Evolutionary conservation across 805 yeast species (phyloP), one percentile per base, ranked within the genome.

Genomic region (Cyberlindnera maclurae): DNA sequence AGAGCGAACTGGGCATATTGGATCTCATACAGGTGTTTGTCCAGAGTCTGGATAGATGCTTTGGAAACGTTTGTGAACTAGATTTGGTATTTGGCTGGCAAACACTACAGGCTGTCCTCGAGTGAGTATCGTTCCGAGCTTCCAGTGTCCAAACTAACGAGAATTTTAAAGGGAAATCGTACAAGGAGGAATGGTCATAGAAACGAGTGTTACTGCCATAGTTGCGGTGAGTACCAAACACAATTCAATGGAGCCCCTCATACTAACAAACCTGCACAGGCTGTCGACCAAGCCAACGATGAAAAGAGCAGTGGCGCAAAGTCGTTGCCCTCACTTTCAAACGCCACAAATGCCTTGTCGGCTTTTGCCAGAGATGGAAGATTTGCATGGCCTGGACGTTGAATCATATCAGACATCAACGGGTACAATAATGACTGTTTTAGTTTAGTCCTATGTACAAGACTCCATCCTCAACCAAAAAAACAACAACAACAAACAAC

Each of bases 21-120:
- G 98, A 93, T 59, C 64, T 93, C 55, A 90, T 93, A 41, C 98
- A 93, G 59, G 97, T 93, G 31, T 90, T 93, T 68, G 98, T 93
- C 3, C 97, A 93, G 59, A 83, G 95, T 38, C 70, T 93, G 47
- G 96, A 93, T 58, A 77, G 82, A 42, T 93, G 98, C 60, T 93
- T 93, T 62, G 80, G 79, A 44, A 89, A 88, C 54, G 98, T 93
- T 6, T 89, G 96, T 59, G 98, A 93, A 57, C 69, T 93, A 50
- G 98, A 93, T 62, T 69, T 93, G 45, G 96, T 93, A n/a, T 90
- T 89, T 64, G 97, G 97, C 13, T 93, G 98, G 97, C 97, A 93
- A 62, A 94, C 88, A 5, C 65, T 90, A 26, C 94, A 90, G 57
- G 82, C 95, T 2, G 96, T 90, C 2, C 60, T 89, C 35, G 93